Conservation (phyloP, 352 stramenopile genomes). For the Phytophthora cryptogea region DNA sequence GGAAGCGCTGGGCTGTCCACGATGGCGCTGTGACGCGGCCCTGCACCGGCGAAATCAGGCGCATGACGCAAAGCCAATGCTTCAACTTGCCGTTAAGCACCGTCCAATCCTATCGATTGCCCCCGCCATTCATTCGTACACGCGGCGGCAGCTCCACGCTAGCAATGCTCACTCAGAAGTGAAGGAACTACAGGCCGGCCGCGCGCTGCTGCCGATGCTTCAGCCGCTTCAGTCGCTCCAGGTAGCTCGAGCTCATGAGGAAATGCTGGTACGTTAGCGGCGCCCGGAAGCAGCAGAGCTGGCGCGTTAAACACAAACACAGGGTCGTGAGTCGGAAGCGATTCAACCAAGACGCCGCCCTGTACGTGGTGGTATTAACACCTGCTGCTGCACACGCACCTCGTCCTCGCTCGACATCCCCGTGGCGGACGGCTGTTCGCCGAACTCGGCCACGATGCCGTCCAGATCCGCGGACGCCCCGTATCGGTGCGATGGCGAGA, state of each 20-base stretch:
- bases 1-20: background rate
- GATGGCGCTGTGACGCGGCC: slow-evolving; percentile 16
- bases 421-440: background rate
- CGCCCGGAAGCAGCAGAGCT: slow-evolving; percentile 21
- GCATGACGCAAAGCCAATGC: slow-evolving; percentile 28
- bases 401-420: background rate
- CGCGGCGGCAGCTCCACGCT: background rate
- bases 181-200: slow-evolving; percentile 5
- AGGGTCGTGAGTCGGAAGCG: slow-evolving; percentile 12
- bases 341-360: background rate
- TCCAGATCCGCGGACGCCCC: slow-evolving; percentile 14
- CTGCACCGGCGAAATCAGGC: slow-evolving; percentile 28
- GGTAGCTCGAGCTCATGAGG: slow-evolving; percentile 63
- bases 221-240: slow-evolving; percentile 39
- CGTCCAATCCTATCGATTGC: slow-evolving; percentile 26
- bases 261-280: slow-evolving; percentile 47
- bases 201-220: slow-evolving; percentile 14
- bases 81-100: slow-evolving; percentile 27
- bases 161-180: background rate
- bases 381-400: slow-evolving; percentile 7
- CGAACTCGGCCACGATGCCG: slow-evolving; percentile 26
- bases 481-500: slow-evolving; percentile 5
- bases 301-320: slow-evolving; percentile 18
- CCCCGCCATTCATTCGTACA: too few species aligned
- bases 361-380: too few species aligned